Evolutionary conservation across 208 protist species (phyloP), one percentile per base, ranked within the genome.

Genomic region (Acanthamoeba divionensis): DNA sequence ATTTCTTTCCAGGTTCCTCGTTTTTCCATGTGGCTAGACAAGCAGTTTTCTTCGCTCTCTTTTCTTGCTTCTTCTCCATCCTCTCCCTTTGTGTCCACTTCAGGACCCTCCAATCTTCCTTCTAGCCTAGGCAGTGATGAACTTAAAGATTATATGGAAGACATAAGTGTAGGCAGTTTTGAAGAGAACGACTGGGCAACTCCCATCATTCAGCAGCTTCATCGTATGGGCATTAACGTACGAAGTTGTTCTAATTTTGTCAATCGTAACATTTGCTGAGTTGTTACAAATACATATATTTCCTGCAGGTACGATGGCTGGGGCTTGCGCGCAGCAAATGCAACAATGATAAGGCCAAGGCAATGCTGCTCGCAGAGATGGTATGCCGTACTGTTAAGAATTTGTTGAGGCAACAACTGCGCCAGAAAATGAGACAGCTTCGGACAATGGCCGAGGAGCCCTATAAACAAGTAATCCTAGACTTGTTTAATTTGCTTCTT

Each of bases 211-310:
- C 71, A 82, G 47, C 48, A 82, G 29, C 13, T 82, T 8, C 71
- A 82, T 33, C 71, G 71, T 52, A 82, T 82, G 71, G 71, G 71
- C 38, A 82, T 82, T 52, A 82, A 82, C 47, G 71, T 82, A 82
- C 45, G 71, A 57, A 47, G 18, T 38, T 79, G n/a, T 24, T 57
- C 24, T 33, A 7, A 3, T 44, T 5, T 31, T 29, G 13, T 18
- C 18, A n/a, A 57, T 57, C 26, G 12, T 65, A n/a, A n/a, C 52
- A 57, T 57, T 57, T 57, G 13, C 52, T n/a, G 13, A n/a, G 13
- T 57, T n/a, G 13, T 57, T n/a, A 57, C 52, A 57, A 57, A 57
- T 13, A 67, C 7, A 21, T 3, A 33, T 26, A 21, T n/a, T n/a
- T 9, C 29, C 29, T 5, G 33, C 71, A 82, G 71, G 71, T 82